Percentiles rank a stretch among this genome's conserved stretches.
These are phyloP conservation scores for Chlamydomonas reinhardtii DNA, from an alignment of 163 green algal species.

Conservation along the genomic window DNA sequence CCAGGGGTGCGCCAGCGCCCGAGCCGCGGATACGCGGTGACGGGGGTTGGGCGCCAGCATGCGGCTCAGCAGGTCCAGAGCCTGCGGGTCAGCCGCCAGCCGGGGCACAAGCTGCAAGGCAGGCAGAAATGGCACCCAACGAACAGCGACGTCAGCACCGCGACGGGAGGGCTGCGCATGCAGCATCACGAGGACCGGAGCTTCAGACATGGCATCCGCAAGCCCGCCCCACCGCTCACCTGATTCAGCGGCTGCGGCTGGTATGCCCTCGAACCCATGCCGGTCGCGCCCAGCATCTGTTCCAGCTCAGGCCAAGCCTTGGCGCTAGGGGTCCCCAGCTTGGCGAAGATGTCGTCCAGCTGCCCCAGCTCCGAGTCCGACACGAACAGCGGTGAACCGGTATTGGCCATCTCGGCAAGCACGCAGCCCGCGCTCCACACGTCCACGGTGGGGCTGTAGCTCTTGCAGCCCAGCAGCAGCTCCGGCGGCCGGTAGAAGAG, in stretches of 20 bases:
- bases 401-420: slow-evolving; percentile 66
- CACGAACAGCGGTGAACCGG: background rate
- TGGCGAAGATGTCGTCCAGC: slow-evolving; percentile 65
- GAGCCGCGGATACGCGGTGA: slow-evolving; percentile 60
- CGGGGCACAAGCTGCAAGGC: slow-evolving; percentile 35
- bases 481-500: slow-evolving; percentile 81
- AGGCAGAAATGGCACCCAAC: too few species aligned
- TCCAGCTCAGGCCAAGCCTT: slow-evolving; percentile 54
- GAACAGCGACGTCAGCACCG: too few species aligned
- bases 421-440: slow-evolving; percentile 82
- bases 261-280: background rate
- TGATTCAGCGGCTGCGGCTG: background rate
- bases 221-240: background rate
- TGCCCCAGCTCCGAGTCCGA: background rate
- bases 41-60: slow-evolving; percentile 64
- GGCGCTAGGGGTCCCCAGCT: slow-evolving; percentile 75
- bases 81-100: slow-evolving; percentile 47
- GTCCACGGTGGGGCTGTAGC: slow-evolving; percentile 73
- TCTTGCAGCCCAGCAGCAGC: slow-evolving; percentile 69
- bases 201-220: too few species aligned
- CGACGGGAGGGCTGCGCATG: too few species aligned
- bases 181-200: background rate
- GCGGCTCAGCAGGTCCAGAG: slow-evolving; percentile 59
- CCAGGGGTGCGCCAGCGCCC: slow-evolving; percentile 75
- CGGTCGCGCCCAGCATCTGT: too few species aligned